Evolutionary conservation across 192 early-diverging fungal genomes (phyloP).

Genomic region (Coemansia sp.): DNA sequence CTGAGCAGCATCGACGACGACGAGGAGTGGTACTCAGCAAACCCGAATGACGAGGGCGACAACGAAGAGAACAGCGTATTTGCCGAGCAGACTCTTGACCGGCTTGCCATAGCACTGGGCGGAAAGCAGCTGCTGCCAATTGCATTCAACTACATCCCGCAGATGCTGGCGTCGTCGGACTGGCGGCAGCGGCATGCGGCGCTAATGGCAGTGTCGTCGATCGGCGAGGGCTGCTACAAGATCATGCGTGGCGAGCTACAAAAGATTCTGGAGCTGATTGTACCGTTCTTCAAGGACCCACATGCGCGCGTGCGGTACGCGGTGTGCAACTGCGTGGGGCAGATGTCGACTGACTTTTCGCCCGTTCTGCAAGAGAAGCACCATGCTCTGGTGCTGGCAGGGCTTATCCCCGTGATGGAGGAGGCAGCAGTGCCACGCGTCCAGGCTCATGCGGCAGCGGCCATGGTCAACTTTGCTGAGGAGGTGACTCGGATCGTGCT

Average conservation of each 20-base stretch:
- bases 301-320: slow-evolving; percentile 97
- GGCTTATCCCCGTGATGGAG: slow-evolving; percentile 88
- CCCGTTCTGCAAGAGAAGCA: slow-evolving; percentile 73
- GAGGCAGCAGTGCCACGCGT: slow-evolving; percentile 80
- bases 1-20: slow-evolving; percentile 93
- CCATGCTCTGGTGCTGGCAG: slow-evolving; percentile 70
- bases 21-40: slow-evolving; percentile 86
- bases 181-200: slow-evolving; percentile 94
- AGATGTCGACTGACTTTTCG: slow-evolving; percentile 98
- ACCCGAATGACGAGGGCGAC: slow-evolving; percentile 89
- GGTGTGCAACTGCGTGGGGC: slow-evolving; percentile 94
- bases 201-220: slow-evolving; percentile 92
- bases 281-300: slow-evolving; percentile 81
- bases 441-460: slow-evolving; percentile 94
- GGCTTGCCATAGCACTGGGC: slow-evolving; percentile 80
- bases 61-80: slow-evolving; percentile 86
- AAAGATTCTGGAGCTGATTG: slow-evolving; percentile 81
- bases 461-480: slow-evolving; percentile 98
- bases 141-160: slow-evolving; percentile 86
- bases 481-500: slow-evolving; percentile 80
- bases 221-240: slow-evolving; percentile 96
- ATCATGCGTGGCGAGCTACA: slow-evolving; percentile 90
- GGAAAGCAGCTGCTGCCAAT: slow-evolving; percentile 90
- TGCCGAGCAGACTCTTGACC: slow-evolving; percentile 96
- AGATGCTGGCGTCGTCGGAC: slow-evolving; percentile 78